phyloP scores from a whole-genome alignment of 2,329 filamentous ascomycete genomes.

The Aureobasidium sp. region DNA sequence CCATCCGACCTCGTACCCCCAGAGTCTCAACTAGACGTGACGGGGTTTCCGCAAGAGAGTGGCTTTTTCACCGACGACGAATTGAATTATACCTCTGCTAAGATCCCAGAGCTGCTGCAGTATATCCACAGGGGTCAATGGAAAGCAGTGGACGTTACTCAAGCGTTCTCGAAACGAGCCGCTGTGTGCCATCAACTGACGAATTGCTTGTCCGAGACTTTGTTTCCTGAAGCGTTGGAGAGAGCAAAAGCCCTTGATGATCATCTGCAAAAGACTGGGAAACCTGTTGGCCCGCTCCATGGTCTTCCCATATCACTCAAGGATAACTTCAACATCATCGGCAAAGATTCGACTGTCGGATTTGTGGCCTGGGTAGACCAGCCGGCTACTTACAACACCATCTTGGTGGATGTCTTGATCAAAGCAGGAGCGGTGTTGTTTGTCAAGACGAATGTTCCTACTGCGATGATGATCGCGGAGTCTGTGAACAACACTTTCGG shows the following conservation, averaged over 20 bases:
- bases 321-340: constrained; percentile 57
- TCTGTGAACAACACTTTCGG: constrained; percentile 58
- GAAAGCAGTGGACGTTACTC: constrained; percentile 44
- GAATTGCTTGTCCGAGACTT: constrained; percentile 51
- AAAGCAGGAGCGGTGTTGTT: constrained; percentile 58
- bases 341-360: constrained; percentile 53
- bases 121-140: constrained; percentile 35
- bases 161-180: constrained; percentile 47
- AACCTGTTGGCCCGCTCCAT: constrained; percentile 54
- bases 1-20: constrained; percentile 46
- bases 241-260: constrained; percentile 45
- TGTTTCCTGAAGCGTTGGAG: constrained; percentile 45
- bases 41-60: constrained; percentile 44
- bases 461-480: constrained; percentile 58
- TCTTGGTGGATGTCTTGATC: constrained; percentile 49
- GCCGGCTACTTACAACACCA: constrained; percentile 47
- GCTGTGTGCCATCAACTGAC: constrained; percentile 49
- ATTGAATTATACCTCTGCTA: constrained; percentile 40
- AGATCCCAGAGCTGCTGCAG: constrained; percentile 32
- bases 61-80: constrained; percentile 51
- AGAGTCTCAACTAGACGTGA: constrained; percentile 47
- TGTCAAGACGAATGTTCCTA: constrained; percentile 61
- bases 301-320: constrained; percentile 60
- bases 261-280: constrained; percentile 37
- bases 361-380: constrained; percentile 54